phyloP scores from a whole-genome alignment of 164 flowering plant species.

The Euptelea pleiosperma region DNA sequence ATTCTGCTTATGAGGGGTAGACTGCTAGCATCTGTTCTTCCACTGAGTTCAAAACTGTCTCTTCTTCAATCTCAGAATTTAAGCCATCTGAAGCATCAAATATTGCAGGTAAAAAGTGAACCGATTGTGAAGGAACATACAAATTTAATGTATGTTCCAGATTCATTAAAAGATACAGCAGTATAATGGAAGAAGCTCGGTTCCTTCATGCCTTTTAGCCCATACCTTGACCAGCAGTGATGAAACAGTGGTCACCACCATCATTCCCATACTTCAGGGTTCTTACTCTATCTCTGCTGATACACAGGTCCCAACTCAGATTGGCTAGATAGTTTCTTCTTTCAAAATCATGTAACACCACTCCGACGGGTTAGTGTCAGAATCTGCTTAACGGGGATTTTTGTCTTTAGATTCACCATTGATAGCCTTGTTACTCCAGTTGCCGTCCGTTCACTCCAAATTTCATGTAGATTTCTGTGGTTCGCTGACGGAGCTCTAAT shows the following conservation, averaged over 20 bases:
- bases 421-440: too few relatives aligned
- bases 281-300: constrained; percentile 7
- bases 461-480: too few relatives aligned
- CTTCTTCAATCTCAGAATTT: constrained; percentile 55
- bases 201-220: constrained; percentile 17
- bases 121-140: constrained; percentile 23
- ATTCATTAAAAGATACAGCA: constrained; percentile 55
- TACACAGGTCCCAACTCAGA: constrained; percentile 18
- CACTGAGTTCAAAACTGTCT: constrained; percentile 19
- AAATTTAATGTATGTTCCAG: constrained; percentile 25
- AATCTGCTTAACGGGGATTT: too few relatives aligned
- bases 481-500: too few relatives aligned
- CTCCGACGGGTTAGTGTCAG: too few relatives aligned
- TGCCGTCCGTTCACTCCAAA: too few relatives aligned
- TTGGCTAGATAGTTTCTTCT: constrained; percentile 27
- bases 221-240: constrained; percentile 14
- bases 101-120: constrained; percentile 30
- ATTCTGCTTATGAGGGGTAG: constrained; percentile 14
- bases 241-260: constrained; percentile 23
- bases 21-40: constrained; percentile 3
- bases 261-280: constrained; percentile 15
- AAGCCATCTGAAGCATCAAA: constrained; percentile 62
- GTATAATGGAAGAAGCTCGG: constrained; percentile 22
- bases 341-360: too few relatives aligned
- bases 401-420: too few relatives aligned